Evolutionary conservation across 441 rosid genomes (phyloP), one percentile per base, ranked within the genome.

Genomic region (Jatropha podagrica): DNA sequence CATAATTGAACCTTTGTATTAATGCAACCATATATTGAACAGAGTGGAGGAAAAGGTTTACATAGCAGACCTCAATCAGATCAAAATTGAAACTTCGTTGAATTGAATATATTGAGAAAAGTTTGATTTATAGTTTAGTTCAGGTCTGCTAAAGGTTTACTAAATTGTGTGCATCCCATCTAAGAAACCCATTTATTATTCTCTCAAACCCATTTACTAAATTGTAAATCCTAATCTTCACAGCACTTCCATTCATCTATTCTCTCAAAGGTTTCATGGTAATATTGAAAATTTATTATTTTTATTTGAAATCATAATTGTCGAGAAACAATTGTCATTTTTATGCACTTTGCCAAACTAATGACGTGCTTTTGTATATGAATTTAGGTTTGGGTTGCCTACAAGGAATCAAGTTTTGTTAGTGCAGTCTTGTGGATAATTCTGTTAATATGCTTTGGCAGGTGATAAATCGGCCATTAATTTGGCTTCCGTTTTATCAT

Each of bases 391-490:
- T 95, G 98, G 99, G 86, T 91, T 79, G 83, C 82, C 59, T 95
- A 91, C 86, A 95, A 93, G 87, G 98, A 93, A 82, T 75, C 93
- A 17, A 88, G 85, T 78, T 93, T 90, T 95, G 59, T 88, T 61
- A 41, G 65, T 83, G 92, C 87, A 69, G 46, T 85, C 44, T 26
- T 88, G 13, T 95, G 99, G 98, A 88, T 93, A 74, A 67, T 85
- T 80, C 83, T 93, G 15, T 76, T 93, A 58, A 77, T 93, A 80
- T 89, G 92, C 68, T 84, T 92, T 79, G 99, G 99, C 84, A 88
- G 99, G 98, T 95, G 88, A 77, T 12, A 6, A 8, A 42, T 3
- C 46, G 23, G 23, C 46, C 9, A 5, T 3, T 42, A 42, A 42
- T 42, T 42, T 42, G 46, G 46, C 46, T 42, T 3, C 9, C 9